Percentiles rank a stretch among this genome's conserved stretches.
phyloP scores from a whole-genome alignment of 129 eudicot genomes.

The Escallonia rubra region DNA sequence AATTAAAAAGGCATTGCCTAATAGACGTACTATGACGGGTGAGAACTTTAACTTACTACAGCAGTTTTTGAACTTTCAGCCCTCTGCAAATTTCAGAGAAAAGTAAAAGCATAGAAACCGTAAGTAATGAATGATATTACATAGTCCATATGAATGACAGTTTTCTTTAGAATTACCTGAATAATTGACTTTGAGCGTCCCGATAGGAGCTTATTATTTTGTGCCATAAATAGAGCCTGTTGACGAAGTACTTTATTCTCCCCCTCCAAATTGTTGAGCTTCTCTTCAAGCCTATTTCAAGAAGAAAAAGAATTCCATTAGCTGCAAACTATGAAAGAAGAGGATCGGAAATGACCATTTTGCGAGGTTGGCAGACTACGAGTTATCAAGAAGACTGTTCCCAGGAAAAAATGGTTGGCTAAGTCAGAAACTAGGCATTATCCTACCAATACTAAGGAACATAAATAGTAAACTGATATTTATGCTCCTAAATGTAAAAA shows the following conservation, averaged over 20 bases:
- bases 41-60: constrained; percentile 38
- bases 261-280: constrained; percentile 61
- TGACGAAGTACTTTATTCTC: constrained; percentile 94
- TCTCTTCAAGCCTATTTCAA: constrained; percentile 66
- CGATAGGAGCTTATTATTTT: constrained; percentile 53
- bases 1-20: neutral
- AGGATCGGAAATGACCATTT: constrained; percentile 10
- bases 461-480: neutral
- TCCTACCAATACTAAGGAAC: neutral
- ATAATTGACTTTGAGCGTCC: constrained; percentile 65
- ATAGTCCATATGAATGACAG: constrained; percentile 9
- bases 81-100: constrained; percentile 50
- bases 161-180: constrained; percentile 45
- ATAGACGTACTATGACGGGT: neutral
- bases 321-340: constrained; percentile 3
- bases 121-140: constrained; percentile 16
- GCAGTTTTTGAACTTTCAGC: constrained; percentile 47
- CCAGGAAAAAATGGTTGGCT: neutral
- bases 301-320: constrained; percentile 15
- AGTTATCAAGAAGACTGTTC: neutral
- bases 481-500: neutral
- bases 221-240: constrained; percentile 81
- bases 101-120: constrained; percentile 5
- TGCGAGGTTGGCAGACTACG: neutral
- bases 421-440: neutral